Evolutionary conservation across 495 filamentous ascomycete species (phyloP).

Genomic region (Chaetomium fimeti): DNA sequence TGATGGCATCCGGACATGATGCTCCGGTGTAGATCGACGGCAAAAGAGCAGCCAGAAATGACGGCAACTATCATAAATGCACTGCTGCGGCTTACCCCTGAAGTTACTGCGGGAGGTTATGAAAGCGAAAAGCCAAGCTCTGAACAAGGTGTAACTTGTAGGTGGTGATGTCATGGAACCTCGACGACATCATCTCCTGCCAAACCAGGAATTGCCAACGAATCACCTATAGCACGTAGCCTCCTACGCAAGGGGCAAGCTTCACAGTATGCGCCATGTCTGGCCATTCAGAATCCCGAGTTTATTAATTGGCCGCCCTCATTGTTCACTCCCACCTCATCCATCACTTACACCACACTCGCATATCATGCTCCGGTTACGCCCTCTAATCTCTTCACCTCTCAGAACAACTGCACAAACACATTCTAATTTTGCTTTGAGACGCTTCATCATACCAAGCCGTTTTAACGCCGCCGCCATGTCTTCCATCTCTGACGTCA

Average conservation of each 20-base stretch:
- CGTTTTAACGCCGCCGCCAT: conserved; percentile 7
- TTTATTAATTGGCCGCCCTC: neutral
- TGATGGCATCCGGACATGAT: no score
- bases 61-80: no score
- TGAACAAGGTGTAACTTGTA: no score
- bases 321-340: neutral
- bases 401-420: neutral
- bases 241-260: neutral
- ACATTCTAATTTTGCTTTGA: neutral
- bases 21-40: no score
- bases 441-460: neutral
- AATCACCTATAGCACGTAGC: no score
- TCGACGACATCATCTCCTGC: neutral
- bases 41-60: no score
- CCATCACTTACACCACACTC: neutral
- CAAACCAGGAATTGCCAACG: neutral
- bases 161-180: neutral
- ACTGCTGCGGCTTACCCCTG: no score
- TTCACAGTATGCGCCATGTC: neutral
- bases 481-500: conserved; percentile 8
- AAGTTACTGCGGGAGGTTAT: no score
- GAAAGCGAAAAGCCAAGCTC: no score
- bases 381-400: neutral
- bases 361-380: neutral
- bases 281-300: neutral